A percentile compares a stretch with the other conserved stretches of the same genome.
Conservation (phyloP, 2,329 filamentous ascomycete genomes). For the Colletotrichum higginsianum region DNA sequence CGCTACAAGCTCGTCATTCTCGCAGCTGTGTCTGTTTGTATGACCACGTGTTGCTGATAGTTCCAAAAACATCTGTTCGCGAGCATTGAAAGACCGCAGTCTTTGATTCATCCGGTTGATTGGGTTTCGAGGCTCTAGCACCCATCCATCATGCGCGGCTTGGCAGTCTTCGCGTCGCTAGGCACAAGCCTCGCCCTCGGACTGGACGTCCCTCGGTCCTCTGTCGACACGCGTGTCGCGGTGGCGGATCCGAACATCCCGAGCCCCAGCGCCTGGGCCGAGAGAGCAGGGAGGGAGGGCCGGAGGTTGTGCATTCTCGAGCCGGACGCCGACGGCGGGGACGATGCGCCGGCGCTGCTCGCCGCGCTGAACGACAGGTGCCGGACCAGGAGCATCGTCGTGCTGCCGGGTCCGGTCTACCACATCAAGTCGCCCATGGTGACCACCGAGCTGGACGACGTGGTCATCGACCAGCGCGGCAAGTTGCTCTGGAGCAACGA, state of each 20-base stretch:
- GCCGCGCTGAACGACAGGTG: conserved; percentile 52
- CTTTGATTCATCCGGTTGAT: conserved; percentile 1
- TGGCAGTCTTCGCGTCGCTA: conserved; percentile 9
- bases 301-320: conserved; percentile 50
- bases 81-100: background rate
- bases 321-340: conserved; percentile 46
- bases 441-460: conserved; percentile 50
- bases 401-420: conserved; percentile 53
- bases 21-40: background rate
- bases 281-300: conserved; percentile 57
- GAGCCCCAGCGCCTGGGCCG: conserved; percentile 21
- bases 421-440: conserved; percentile 54
- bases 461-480: conserved; percentile 61
- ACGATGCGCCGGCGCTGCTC: conserved; percentile 52
- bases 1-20: background rate
- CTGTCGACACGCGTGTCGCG: background rate
- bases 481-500: conserved; percentile 59
- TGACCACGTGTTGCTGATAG: background rate
- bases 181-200: conserved; percentile 12
- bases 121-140: conserved; percentile 7
- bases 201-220: background rate
- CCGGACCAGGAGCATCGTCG: conserved; percentile 49
- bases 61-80: conserved; percentile 22
- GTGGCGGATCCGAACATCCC: background rate
- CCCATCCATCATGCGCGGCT: conserved; percentile 23